Conservation (phyloP, 2,329 filamentous ascomycete genomes). For the Penicillium nordicum region DNA sequence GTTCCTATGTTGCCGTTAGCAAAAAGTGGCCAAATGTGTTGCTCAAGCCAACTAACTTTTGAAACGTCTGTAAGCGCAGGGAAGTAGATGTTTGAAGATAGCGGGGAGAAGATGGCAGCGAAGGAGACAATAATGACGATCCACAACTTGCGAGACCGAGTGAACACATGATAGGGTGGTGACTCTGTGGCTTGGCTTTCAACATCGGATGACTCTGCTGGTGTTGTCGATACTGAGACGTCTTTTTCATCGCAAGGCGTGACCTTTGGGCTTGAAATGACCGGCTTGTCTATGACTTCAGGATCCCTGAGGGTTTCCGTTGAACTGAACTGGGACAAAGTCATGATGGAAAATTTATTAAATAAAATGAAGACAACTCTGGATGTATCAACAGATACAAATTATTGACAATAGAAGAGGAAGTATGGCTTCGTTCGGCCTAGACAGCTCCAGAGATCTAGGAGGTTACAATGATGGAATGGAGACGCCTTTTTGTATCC, state of each 20-base stretch:
- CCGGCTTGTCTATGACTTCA: conserved; percentile 6
- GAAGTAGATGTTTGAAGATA: conserved; percentile 48
- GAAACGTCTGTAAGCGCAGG: conserved; percentile 37
- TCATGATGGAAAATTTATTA: conserved; percentile 11
- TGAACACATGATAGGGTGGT: conserved; percentile 35
- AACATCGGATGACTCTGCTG: conserved; percentile 14
- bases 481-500: conserved; percentile 18
- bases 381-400: conserved; percentile 2
- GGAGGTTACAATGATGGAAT: background rate
- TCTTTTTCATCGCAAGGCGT: conserved; percentile 15
- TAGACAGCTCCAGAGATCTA: background rate
- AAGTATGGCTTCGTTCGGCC: background rate
- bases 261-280: conserved; percentile 15
- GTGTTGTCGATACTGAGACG: conserved; percentile 8
- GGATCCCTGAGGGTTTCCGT: conserved; percentile 13
- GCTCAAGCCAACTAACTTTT: conserved; percentile 12
- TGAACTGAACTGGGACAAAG: conserved; percentile 3
- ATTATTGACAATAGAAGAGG: conserved; percentile 7
- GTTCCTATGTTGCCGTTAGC: conserved; percentile 11
- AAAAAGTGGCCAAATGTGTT: background rate
- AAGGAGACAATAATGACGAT: conserved; percentile 41
- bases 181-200: conserved; percentile 14
- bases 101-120: conserved; percentile 44
- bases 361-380: background rate
- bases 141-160: conserved; percentile 33